phyloP scores from a whole-genome alignment of 2,329 filamentous ascomycete genomes.

The Pyrenochaeta sp. region DNA sequence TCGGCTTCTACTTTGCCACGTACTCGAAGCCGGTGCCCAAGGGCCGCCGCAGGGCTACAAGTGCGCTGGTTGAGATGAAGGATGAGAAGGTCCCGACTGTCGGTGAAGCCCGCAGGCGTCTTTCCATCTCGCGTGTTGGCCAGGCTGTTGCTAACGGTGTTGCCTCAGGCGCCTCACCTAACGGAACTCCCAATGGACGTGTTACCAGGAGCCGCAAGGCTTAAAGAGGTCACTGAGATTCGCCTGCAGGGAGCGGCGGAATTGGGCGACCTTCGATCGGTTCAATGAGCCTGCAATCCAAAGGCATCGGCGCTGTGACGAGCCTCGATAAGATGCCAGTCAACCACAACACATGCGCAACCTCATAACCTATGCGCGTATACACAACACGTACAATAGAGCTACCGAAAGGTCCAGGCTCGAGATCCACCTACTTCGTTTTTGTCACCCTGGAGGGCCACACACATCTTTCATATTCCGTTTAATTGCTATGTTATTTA shows the following conservation, averaged over 20 bases:
- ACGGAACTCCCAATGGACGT: conserved; percentile 61
- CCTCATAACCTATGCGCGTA: not conserved
- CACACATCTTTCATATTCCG: conserved; percentile 23
- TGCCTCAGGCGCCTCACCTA: conserved; percentile 54
- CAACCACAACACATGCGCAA: not conserved
- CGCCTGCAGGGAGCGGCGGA: conserved; percentile 5
- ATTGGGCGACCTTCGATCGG: not conserved
- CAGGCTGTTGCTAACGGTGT: conserved; percentile 46
- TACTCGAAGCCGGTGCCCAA: conserved; percentile 88
- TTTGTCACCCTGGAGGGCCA: conserved; percentile 8
- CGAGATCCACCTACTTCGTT: conserved; percentile 8
- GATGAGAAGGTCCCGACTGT: conserved; percentile 69
- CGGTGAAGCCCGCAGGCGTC: conserved; percentile 60
- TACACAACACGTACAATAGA: not conserved
- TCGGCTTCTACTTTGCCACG: conserved; percentile 97
- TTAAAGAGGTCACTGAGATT: conserved; percentile 47
- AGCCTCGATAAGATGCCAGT: not conserved
- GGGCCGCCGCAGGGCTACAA: conserved; percentile 77
- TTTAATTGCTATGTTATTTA: conserved; percentile 31
- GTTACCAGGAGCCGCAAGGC: conserved; percentile 75
- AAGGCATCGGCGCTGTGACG: not conserved
- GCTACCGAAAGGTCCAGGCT: conserved; percentile 4
- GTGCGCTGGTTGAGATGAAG: conserved; percentile 85
- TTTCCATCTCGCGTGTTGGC: conserved; percentile 51
- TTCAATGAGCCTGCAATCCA: conserved; percentile 1